Evolutionary conservation across 2,329 filamentous ascomycete species (phyloP).

Genomic region (Mycosphaerelloides madeirae): DNA sequence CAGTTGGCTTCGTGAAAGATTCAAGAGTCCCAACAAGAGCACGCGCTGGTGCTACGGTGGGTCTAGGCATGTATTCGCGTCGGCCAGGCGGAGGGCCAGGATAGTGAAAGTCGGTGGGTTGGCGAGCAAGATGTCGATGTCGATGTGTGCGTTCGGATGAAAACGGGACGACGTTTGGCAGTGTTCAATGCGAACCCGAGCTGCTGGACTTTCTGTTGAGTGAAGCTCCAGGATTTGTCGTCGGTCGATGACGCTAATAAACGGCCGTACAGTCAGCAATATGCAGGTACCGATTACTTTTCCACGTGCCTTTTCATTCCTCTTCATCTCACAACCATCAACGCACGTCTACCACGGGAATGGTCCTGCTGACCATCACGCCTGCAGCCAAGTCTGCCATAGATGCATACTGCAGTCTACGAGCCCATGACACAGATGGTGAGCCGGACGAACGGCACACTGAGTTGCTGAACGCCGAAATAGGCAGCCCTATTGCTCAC

Average conservation of each 20-base stretch:
- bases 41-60: constrained; percentile 29
- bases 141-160: background rate
- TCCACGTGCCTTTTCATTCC: background rate
- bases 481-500: constrained; percentile 69
- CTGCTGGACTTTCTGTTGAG: background rate
- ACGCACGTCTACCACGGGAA: constrained; percentile 31
- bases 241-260: no score
- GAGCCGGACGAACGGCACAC: constrained; percentile 10
- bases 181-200: background rate
- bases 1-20: constrained; percentile 21
- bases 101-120: background rate
- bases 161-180: no score
- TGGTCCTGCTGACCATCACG: constrained; percentile 78
- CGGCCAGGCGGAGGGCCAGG: background rate
- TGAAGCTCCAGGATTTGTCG: background rate
- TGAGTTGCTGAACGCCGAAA: constrained; percentile 23
- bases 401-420: constrained; percentile 26
- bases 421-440: constrained; percentile 5
- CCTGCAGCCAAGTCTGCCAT: constrained; percentile 61
- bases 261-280: constrained; percentile 1
- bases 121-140: background rate
- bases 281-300: constrained; percentile 1
- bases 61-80: constrained; percentile 30
- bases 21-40: constrained; percentile 29
- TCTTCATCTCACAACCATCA: background rate